Evolutionary conservation across 768 basidiomycete species (phyloP).

Genomic region (Leucogyrophana mollusca): DNA sequence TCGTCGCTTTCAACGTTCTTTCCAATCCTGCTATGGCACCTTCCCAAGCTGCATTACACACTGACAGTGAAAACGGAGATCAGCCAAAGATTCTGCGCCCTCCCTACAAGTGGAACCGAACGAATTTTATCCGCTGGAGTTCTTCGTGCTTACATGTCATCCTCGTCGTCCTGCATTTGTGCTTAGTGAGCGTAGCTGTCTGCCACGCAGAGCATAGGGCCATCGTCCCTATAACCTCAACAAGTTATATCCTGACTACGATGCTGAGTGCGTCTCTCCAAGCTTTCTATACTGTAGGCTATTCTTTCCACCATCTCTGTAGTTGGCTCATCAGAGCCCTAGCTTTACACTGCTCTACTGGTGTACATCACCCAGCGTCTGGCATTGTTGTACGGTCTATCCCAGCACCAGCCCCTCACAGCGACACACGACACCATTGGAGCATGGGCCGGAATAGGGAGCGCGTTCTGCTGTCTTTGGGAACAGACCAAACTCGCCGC

Average conservation of each 20-base stretch:
- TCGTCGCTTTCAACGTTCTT: no score
- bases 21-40: no score
- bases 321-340: not conserved
- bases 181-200: no score
- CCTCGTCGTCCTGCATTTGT: no score
- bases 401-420: conserved; percentile 12
- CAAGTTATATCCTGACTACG: not conserved
- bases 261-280: conserved; percentile 1
- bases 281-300: conserved; percentile 1
- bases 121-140: no score
- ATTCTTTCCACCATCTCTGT: not conserved
- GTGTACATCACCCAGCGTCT: conserved; percentile 15
- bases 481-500: conserved; percentile 17
- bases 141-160: no score
- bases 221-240: not conserved
- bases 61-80: no score
- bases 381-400: conserved; percentile 7
- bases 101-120: no score
- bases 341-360: conserved; percentile 17
- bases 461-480: conserved; percentile 17
- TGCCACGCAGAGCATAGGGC: no score
- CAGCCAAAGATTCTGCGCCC: no score
- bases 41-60: no score
- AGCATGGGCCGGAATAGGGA: conserved; percentile 23
- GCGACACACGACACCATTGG: conserved; percentile 14